Base-by-base conservation (phyloP, 1,139 yeast genomes). In the Saccharomyces hybrid region DNA sequence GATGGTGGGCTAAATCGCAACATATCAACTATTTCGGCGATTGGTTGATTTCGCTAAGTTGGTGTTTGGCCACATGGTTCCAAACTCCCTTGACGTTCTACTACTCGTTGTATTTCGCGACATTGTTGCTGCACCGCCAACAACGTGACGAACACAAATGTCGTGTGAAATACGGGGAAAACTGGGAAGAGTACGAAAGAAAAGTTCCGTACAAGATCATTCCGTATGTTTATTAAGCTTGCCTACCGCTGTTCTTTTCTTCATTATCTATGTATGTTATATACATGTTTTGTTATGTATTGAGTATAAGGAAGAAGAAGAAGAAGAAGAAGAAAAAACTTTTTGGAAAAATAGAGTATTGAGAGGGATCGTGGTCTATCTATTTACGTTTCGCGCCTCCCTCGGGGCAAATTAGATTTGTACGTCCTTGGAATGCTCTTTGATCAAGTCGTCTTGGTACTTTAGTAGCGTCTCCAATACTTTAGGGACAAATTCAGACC, bases 1-100 rank as follows among this genome's bases (percentile, higher is more conserved):
- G 98, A 2, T 93, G 99, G 99, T 93, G 99, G 99, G 88, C 87
- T 3, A 71, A 77, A 46, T 84, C 96, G 6, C 96, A 96, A 63
- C 99, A 93, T 70, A 89, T 89, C 69, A 93, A 93, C 69, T 93
- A 93, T 72, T 79, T 91, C 59, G 99, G 99, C 42, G 99, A 93
- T 73, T 90, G 97, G 95, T 68, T 95, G 51, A 84, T 90, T 67
- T 90, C 97, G 0, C 78, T 88, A 75, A 83, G 96, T 48, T 91
- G 97, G 95, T 90, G 97, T 70, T 76, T 93, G 61, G 85, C 96
- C 20, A 89, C 98, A 1, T 96, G 96, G 13, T 82, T 85, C 65
- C 77, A 75, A 58, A 86, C 96, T 0, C 86, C 90, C 3, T 74
- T 93, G 63, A 88, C 98, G 0, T 93, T 93, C 68, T 93, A 87